phyloP scores from a whole-genome alignment of 176 grass and related monocot genomes.

The Eleusine coracana region DNA sequence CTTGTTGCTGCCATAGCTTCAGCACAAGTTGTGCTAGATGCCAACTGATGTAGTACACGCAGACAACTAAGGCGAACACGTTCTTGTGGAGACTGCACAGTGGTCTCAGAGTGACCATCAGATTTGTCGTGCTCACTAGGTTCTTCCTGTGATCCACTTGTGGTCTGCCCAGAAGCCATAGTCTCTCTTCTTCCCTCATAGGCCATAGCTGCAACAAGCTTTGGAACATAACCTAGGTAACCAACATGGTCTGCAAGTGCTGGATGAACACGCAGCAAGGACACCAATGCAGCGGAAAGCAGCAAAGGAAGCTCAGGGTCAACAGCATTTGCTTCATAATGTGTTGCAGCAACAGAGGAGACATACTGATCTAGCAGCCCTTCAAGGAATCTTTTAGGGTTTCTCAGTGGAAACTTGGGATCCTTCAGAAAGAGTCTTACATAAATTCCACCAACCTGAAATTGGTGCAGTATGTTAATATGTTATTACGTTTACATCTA shows the following conservation, averaged over 20 bases:
- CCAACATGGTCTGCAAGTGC: constrained; percentile 98
- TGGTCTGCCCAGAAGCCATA: constrained; percentile 74
- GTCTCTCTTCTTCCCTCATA: constrained; percentile 90
- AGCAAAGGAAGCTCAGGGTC: constrained; percentile 92
- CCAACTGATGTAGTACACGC: constrained; percentile 91
- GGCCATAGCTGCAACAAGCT: constrained; percentile 93
- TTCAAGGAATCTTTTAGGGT: constrained; percentile 99
- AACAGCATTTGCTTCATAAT: constrained; percentile 77
- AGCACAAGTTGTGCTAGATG: constrained; percentile 94
- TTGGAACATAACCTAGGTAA: constrained; percentile 99
- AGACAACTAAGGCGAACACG: constrained; percentile 97
- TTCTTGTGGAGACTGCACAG: constrained; percentile 78
- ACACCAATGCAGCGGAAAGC: constrained; percentile 93
- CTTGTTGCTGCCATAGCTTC: constrained; percentile 99
- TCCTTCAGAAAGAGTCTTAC: constrained; percentile 98
- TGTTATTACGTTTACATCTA: constrained; percentile 19
- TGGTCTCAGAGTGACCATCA: constrained; percentile 48
- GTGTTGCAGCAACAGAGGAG: constrained; percentile 90
- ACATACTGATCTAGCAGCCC: constrained; percentile 98
- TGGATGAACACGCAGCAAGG: constrained; percentile 93
- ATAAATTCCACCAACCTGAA: constrained; percentile 98
- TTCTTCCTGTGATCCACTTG: constrained; percentile 47
- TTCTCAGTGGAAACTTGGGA: constrained; percentile 98
- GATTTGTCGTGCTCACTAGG: constrained; percentile 47
- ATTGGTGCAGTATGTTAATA: constrained; percentile 43